Base-by-base conservation (phyloP, 2,329 filamentous ascomycete species). In the Cordyceps farinosa region DNA sequence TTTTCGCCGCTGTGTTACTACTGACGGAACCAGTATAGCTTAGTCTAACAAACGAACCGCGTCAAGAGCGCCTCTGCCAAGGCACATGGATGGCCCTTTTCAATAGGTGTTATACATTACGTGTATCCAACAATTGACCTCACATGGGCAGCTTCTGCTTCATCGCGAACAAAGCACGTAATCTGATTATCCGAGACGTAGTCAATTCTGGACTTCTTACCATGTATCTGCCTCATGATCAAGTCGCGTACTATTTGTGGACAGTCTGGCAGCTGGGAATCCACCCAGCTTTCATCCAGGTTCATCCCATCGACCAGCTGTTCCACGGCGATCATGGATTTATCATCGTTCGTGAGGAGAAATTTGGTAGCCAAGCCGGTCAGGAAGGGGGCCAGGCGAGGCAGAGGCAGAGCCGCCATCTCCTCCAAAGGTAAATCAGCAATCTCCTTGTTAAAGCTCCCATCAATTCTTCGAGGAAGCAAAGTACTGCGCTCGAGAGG, bases 241-340 rank as follows among this genome's bases (percentile, higher is more conserved):
- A 55, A 3, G 10, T 27, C 22, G 9, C 51, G 53, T 5, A 62
- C 66, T 6, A 50, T 40, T 5, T 64, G 53, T 7, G 52, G 22
- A n/a, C 36, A 62, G 44, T 51, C 38, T 2, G 17, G 22, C 15
- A 71, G 62, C 17, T 67, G 64, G 32, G 48, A 63, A 15, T 63
- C 53, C 36, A 65, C 63, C 70, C 68, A 70, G 11, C 61, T 47
- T 69, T 52, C 50, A 38, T 52, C 66, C 15, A 71, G 50, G 55
- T 70, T 62, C 68, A 71, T 69, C 17, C 69, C 68, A 48, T 71
- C 70, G 29, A 71, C 66, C 32, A 71, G 67, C 34, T 70, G 65
- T 61, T 71, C 69, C n/a, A 67, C 68, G 1, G 67, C 68, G 17
- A 72, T 73, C 62, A 67, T 68, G 38, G 68, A 67, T 11, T 66